Evolutionary conservation across 352 stramenopile genomes (phyloP).

Genomic region (Saprolegnia diclina): DNA sequence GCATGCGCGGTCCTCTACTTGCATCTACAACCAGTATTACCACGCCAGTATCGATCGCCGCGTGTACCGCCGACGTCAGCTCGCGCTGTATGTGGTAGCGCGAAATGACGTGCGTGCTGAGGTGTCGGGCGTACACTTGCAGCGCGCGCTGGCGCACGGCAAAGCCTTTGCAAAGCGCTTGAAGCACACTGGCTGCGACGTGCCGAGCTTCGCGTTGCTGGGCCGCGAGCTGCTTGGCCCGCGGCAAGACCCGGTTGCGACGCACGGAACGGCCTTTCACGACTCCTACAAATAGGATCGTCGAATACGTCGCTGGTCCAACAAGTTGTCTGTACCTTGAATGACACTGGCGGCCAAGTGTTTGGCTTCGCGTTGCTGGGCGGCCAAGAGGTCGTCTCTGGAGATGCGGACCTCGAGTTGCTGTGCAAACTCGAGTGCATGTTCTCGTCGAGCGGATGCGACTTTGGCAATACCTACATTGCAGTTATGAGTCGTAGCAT

Average conservation of each 20-base stretch:
- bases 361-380: not conserved
- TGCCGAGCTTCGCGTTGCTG: conserved; percentile 13
- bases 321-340: not conserved
- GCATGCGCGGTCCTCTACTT: not conserved
- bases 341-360: conserved; percentile 8
- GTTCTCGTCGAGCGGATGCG: not conserved
- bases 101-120: conserved; percentile 64
- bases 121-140: conserved; percentile 31
- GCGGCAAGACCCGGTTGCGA: not conserved
- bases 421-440: conserved; percentile 7
- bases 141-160: conserved; percentile 30
- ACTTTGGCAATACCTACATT: not conserved
- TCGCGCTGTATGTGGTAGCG: conserved; percentile 44
- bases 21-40: not conserved
- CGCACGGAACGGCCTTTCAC: not conserved
- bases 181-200: conserved; percentile 15
- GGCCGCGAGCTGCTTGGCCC: not conserved
- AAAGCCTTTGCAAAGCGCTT: conserved; percentile 27
- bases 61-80: conserved; percentile 42
- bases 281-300: not conserved
- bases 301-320: not conserved
- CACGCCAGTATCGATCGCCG: not conserved
- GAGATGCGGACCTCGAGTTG: not conserved
- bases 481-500: not conserved
- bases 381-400: not conserved